phyloP scores from a whole-genome alignment of 2,329 filamentous ascomycete genomes.

The Botryotinia convoluta region DNA sequence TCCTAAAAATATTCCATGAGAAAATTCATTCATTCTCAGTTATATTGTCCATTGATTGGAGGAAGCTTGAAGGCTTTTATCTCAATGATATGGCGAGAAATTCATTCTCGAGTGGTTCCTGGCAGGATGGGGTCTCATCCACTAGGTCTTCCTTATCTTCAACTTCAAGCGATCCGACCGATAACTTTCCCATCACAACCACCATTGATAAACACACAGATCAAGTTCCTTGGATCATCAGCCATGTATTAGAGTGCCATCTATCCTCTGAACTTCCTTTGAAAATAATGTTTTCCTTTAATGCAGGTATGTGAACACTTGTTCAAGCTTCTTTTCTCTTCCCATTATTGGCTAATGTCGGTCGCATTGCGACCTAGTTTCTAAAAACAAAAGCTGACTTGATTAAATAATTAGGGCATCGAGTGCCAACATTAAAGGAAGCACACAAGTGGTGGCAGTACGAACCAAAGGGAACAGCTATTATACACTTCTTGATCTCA shows the following conservation, averaged over 20 bases:
- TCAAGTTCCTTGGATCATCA: conserved; percentile 30
- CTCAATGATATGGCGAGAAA: not conserved
- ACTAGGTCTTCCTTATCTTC: conserved; percentile 14
- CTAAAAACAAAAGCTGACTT: not conserved
- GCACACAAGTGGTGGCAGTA: conserved; percentile 32
- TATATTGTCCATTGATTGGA: not conserved
- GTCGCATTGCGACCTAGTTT: not conserved
- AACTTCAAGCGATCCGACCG: not conserved
- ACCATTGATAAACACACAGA: conserved; percentile 16
- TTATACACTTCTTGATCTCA: conserved; percentile 29
- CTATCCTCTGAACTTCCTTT: conserved; percentile 28
- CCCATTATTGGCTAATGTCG: not conserved
- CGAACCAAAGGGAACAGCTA: conserved; percentile 27
- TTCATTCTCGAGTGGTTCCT: not conserved
- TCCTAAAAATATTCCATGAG: not conserved
- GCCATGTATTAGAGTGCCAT: conserved; percentile 28
- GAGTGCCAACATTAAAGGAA: conserved; percentile 30
- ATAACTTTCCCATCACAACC: conserved; percentile 16
- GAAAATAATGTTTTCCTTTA: conserved; percentile 36
- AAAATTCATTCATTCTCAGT: not conserved
- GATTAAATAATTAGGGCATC: conserved; percentile 25
- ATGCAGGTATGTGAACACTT: conserved; percentile 29
- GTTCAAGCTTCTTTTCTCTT: not conserved
- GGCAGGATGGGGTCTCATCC: not conserved
- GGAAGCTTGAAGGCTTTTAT: not conserved